These are phyloP conservation scores for Dioscorea zingiberensis DNA, from an alignment of 106 monocot genomes.

Conservation along the genomic window DNA sequence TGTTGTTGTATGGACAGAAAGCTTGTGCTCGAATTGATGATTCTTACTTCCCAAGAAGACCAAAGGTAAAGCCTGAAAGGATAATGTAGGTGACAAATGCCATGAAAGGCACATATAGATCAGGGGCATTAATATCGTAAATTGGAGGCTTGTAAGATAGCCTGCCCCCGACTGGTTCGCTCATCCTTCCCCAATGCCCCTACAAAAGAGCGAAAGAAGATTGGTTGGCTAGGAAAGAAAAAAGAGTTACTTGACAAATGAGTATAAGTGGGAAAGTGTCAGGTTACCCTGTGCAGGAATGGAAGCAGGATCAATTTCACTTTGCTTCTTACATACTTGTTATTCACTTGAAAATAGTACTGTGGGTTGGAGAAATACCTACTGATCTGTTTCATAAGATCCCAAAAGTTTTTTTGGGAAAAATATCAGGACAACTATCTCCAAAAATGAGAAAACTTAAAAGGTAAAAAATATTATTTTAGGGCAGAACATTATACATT, in stretches of 20 bases:
- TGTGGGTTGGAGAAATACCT: constrained; percentile 36
- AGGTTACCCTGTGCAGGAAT: constrained; percentile 38
- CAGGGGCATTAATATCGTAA: constrained; percentile 25
- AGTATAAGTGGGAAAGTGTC: too few relatives aligned
- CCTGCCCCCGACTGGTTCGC: constrained; percentile 34
- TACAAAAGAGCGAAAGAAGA: background rate
- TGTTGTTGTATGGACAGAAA: too few relatives aligned
- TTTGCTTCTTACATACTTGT: constrained; percentile 37
- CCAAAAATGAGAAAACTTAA: background rate
- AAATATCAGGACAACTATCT: background rate
- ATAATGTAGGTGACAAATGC: constrained; percentile 39
- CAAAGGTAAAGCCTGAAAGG: constrained; percentile 29
- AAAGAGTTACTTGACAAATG: too few relatives aligned
- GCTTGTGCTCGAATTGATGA: background rate
- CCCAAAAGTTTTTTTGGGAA: background rate
- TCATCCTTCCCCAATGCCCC: constrained; percentile 41
- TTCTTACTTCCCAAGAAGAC: constrained; percentile 33
- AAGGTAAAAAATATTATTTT: background rate
- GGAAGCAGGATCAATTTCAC: constrained; percentile 31
- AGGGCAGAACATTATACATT: constrained; percentile 14
- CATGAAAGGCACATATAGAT: constrained; percentile 37
- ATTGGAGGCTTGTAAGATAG: constrained; percentile 41
- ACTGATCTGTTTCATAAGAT: constrained; percentile 20
- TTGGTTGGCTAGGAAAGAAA: too few relatives aligned
- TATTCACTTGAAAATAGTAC: constrained; percentile 45